Evolutionary conservation across 2,329 filamentous ascomycete genomes (phyloP), one percentile per base, ranked within the genome.

Genomic region (Clonostachys rhizophaga): DNA sequence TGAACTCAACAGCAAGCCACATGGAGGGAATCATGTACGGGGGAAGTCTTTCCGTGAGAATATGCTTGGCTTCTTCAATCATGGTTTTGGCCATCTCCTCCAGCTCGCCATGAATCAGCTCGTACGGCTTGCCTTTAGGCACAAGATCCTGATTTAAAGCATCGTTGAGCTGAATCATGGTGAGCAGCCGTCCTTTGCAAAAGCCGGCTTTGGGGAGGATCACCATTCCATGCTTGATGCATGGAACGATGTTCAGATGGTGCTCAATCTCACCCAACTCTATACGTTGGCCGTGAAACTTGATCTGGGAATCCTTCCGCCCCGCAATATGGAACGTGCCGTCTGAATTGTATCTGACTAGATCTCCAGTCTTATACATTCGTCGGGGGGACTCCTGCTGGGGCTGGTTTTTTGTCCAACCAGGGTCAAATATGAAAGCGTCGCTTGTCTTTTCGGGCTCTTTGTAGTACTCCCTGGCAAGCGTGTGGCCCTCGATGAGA

Each of bases 361-460:
- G 61, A 52, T 78, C 74, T 7, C 75, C 74, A 2, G 74, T 74
- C 43, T 67, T 68, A 50, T 76, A 78, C 24, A 30, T 30, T 30
- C 24, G 12, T 20, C 14, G 36, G 18, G 11, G 34, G 16, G 24
- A 30, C 24, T 30, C 9, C 24, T 30, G 24, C 17, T 43, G 11
- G 8, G 43, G 43, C 49, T 42, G 18, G 42, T 40, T 11, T 18
- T 47, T 40, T 30, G 33, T 36, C 45, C 45, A 47, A 6, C 16
- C 40, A 12, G 45, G 45, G 16, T 55, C 34, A 17, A 9, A 13
- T 14, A 82, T 70, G 50, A 82, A 83, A 1, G 66, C 68, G 24
- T 66, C 68, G 12, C 63, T 63, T 0, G 78, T 81, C 56, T 76
- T 78, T 43, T 69, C 64, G 1, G 64, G 62, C 37, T 81, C 72